A percentile compares a stretch with the other conserved stretches of the same genome.
Conservation (phyloP, 202 grass and related monocot genomes). For the Schoenoplectus tabernaemontani region DNA sequence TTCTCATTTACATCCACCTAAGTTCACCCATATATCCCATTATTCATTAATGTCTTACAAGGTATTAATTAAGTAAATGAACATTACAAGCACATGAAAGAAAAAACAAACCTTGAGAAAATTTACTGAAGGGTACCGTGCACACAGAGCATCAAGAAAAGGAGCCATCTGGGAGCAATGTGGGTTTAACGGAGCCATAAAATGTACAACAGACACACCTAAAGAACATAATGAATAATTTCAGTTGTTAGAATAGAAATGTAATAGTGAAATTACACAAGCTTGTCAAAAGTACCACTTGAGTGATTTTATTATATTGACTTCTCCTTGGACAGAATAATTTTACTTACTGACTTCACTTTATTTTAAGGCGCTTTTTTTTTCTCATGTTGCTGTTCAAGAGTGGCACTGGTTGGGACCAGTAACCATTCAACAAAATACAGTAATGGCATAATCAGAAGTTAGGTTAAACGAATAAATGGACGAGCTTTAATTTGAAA, state of each 20-base stretch:
- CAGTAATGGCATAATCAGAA: not conserved
- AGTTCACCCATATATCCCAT: not conserved
- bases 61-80: not conserved
- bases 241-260: not conserved
- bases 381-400: not conserved
- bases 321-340: not conserved
- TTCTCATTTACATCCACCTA: slow-evolving; percentile 77
- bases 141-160: slow-evolving; percentile 59
- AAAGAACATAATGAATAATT: slow-evolving; percentile 15
- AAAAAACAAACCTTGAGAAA: slow-evolving; percentile 72
- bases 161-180: slow-evolving; percentile 63
- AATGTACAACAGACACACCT: slow-evolving; percentile 88
- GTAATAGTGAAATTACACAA: slow-evolving; percentile 1
- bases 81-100: slow-evolving; percentile 5
- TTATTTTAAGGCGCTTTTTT: not conserved
- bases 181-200: slow-evolving; percentile 67
- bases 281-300: not conserved
- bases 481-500: not conserved
- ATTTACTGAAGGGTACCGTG: slow-evolving; percentile 78
- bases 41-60: slow-evolving; percentile 10
- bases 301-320: slow-evolving; percentile 6
- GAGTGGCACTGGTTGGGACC: not conserved
- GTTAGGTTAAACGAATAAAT: not conserved
- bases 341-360: slow-evolving; percentile 12
- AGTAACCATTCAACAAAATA: not conserved